These are phyloP conservation scores for Scenedesmus sp. DNA, from an alignment of 163 green algal species.

Conservation along the genomic window DNA sequence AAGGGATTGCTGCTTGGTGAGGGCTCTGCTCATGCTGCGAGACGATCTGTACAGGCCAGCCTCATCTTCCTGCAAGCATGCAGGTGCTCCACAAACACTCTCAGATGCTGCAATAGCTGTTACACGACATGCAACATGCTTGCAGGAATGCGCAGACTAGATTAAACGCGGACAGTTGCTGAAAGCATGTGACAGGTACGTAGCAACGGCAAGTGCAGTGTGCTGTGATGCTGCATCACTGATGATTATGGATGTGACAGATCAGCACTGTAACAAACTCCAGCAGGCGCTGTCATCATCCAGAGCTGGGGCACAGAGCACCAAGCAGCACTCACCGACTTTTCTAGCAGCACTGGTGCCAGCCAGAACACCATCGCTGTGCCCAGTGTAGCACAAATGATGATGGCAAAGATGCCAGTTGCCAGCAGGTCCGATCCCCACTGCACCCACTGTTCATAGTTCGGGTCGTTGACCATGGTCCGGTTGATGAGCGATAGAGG, in stretches of 20 bases:
- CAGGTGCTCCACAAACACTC: too few species aligned
- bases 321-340: background rate
- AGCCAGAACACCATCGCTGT: slow-evolving; percentile 48
- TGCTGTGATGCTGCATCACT: background rate
- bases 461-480: slow-evolving; percentile 48
- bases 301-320: background rate
- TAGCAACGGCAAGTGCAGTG: too few species aligned
- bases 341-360: slow-evolving; percentile 42
- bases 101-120: background rate
- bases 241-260: background rate
- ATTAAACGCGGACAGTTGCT: too few species aligned
- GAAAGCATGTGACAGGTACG: background rate
- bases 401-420: slow-evolving; percentile 85
- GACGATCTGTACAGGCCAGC: background rate
- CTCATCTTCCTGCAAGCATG: slow-evolving; percentile 7
- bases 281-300: background rate
- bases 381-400: slow-evolving; percentile 82
- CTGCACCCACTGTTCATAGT: slow-evolving; percentile 57
- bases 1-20: background rate
- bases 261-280: background rate
- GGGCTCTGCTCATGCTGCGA: background rate
- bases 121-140: background rate
- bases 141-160: too few species aligned
- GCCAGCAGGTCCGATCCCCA: slow-evolving; percentile 82
- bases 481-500: slow-evolving; percentile 73